Evolutionary conservation across 1,284 basidiomycete species (phyloP).

Genomic region (Leccinum solheimii): DNA sequence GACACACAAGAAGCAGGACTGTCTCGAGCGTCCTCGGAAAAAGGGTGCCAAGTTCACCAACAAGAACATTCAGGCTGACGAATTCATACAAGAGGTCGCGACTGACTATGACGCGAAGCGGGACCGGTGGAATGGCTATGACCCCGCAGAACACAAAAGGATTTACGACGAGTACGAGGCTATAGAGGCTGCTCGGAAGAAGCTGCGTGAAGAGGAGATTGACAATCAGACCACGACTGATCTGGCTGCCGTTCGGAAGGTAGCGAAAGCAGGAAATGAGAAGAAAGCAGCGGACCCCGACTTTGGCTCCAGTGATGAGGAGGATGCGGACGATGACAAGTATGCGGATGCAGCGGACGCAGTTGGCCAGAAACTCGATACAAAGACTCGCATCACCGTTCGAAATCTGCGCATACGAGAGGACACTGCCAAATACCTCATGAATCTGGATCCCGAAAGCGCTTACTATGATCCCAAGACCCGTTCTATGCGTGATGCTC

Average conservation of each 20-base stretch:
- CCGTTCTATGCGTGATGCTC: constrained; percentile 98
- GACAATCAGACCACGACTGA: constrained; percentile 96
- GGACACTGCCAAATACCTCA: constrained; percentile 98
- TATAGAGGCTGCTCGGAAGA: constrained; percentile 87
- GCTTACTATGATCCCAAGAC: constrained; percentile 99
- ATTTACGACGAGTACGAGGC: constrained; percentile 96
- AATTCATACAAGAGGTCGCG: constrained; percentile 79
- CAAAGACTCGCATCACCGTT: constrained; percentile 97
- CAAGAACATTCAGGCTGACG: constrained; percentile 89
- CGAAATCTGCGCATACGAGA: constrained; percentile 98
- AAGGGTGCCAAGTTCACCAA: constrained; percentile 95
- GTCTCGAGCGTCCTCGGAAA: constrained; percentile 94
- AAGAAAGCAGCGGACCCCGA: constrained; percentile 76
- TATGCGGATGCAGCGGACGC: constrained; percentile 97
- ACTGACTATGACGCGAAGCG: constrained; percentile 94
- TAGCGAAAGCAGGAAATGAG: constrained; percentile 76
- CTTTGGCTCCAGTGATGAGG: constrained; percentile 95
- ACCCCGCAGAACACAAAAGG: constrained; percentile 80
- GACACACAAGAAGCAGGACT: constrained; percentile 90
- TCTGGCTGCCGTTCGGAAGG: constrained; percentile 76
- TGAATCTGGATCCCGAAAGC: constrained; percentile 93
- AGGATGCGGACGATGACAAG: constrained; percentile 93
- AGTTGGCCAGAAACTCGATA: constrained; percentile 96
- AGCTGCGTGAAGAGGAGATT: constrained; percentile 92
- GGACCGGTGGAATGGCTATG: constrained; percentile 99